Conservation (phyloP, 345 rosid species). For the Pistacia vera region DNA sequence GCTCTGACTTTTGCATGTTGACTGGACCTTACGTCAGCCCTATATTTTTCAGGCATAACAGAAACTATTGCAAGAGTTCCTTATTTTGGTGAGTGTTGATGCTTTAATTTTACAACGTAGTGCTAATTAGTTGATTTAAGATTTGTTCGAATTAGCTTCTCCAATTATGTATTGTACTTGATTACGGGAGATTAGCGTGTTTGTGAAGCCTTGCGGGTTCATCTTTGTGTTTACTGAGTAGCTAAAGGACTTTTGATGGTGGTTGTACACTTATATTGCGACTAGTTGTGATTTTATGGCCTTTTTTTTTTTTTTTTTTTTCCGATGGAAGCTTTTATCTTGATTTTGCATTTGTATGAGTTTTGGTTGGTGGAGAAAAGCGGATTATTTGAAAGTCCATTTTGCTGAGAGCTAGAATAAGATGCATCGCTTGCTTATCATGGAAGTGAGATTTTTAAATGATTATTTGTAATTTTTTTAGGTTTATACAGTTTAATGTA, state of each 20-base stretch:
- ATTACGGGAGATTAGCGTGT: neutral
- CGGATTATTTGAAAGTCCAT: conserved; percentile 93
- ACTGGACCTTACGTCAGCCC: no score
- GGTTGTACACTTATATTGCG: neutral
- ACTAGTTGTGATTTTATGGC: conserved; percentile 8
- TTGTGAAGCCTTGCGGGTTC: neutral
- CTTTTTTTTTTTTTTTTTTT: neutral
- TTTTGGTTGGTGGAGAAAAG: conserved; percentile 99
- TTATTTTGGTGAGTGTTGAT: conserved; percentile 70
- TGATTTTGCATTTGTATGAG: conserved; percentile 95
- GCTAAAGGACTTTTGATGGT: neutral
- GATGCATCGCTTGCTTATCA: conserved; percentile 98
- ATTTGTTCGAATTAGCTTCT: neutral
- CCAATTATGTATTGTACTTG: neutral
- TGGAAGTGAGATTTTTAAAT: conserved; percentile 73
- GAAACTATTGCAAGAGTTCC: conserved; percentile 99
- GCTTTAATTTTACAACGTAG: neutral
- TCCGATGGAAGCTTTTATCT: conserved; percentile 72
- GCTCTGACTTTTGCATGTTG: no score
- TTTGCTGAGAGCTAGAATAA: conserved; percentile 99
- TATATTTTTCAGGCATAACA: no score
- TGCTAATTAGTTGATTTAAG: neutral
- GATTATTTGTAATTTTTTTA: neutral
- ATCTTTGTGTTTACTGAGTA: neutral
- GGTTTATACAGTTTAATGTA: neutral